Percentiles rank a stretch among this genome's conserved stretches.
Evolutionary conservation across 1,284 basidiomycete species (phyloP).

Genomic region (Sutorius eximius): DNA sequence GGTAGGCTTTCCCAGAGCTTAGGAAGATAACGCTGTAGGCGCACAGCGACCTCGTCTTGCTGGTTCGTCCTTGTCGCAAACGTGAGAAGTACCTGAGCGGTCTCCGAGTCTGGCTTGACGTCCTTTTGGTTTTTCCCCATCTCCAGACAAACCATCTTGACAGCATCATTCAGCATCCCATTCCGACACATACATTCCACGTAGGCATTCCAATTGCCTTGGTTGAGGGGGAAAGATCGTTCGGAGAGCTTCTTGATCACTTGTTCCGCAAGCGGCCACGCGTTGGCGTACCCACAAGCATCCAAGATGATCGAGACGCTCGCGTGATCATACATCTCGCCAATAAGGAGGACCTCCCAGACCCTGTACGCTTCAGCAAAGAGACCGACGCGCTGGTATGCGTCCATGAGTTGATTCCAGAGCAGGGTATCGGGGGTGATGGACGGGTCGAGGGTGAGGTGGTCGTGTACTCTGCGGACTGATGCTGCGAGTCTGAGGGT

Average conservation of each 20-base stretch:
- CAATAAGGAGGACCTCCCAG: conserved; percentile 77
- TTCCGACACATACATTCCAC: conserved; percentile 86
- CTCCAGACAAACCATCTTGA: conserved; percentile 61
- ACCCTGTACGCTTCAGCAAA: conserved; percentile 72
- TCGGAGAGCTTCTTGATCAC: conserved; percentile 54
- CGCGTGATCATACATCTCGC: conserved; percentile 56
- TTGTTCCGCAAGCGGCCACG: conserved; percentile 49
- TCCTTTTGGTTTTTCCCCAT: conserved; percentile 53
- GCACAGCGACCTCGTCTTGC: conserved; percentile 46
- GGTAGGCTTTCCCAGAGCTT: conserved; percentile 50
- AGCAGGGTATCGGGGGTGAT: conserved; percentile 73
- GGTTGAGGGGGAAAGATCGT: conserved; percentile 54
- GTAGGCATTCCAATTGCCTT: conserved; percentile 76
- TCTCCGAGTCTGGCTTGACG: conserved; percentile 48
- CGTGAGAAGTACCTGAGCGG: conserved; percentile 51
- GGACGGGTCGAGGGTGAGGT: conserved; percentile 74
- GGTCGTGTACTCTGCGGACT: conserved; percentile 74
- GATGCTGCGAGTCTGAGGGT: conserved; percentile 42
- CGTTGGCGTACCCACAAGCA: conserved; percentile 68
- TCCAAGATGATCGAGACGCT: conserved; percentile 85
- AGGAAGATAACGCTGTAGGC: conserved; percentile 54
- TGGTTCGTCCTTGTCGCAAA: conserved; percentile 49
- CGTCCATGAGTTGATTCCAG: conserved; percentile 90
- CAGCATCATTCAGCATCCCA: conserved; percentile 66
- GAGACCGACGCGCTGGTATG: conserved; percentile 77